These are phyloP conservation scores for Hypomyces perniciosus DNA, from an alignment of 2,329 filamentous ascomycete genomes.

Conservation along the genomic window DNA sequence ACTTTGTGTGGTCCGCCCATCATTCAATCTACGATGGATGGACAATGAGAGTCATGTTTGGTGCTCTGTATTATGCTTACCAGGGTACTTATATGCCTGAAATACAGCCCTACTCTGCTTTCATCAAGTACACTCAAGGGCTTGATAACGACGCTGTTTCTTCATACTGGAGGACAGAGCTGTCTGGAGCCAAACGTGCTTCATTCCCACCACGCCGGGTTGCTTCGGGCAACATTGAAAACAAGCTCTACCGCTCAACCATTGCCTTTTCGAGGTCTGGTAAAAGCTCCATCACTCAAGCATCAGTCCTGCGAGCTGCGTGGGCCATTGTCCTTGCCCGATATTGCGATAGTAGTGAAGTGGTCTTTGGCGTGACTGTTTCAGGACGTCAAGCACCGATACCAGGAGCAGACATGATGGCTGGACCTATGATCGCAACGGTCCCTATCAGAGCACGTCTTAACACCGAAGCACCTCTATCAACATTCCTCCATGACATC, in stretches of 20 bases:
- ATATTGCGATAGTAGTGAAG: slow-evolving; percentile 25
- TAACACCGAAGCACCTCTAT: slow-evolving; percentile 1
- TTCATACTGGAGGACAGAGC: slow-evolving; percentile 12
- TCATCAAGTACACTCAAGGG: slow-evolving; percentile 25
- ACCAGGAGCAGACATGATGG: slow-evolving; percentile 12
- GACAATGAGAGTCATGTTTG: slow-evolving; percentile 17
- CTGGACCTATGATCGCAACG: slow-evolving; percentile 14
- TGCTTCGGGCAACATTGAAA: background rate
- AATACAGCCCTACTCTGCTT: slow-evolving; percentile 3
- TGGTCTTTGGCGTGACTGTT: slow-evolving; percentile 16
- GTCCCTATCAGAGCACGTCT: slow-evolving; percentile 9
- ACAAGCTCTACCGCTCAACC: slow-evolving; percentile 2
- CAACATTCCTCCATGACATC: slow-evolving; percentile 7
- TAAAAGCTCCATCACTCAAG: slow-evolving; percentile 15
- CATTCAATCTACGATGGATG: slow-evolving; percentile 27
- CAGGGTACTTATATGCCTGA: background rate
- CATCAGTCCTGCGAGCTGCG: slow-evolving; percentile 21
- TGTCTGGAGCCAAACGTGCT: slow-evolving; percentile 7
- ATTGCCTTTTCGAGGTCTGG: background rate
- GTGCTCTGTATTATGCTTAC: slow-evolving; percentile 11
- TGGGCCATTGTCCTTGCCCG: slow-evolving; percentile 29
- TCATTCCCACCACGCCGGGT: slow-evolving; percentile 12
- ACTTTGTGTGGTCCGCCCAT: slow-evolving; percentile 21
- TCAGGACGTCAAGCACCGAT: slow-evolving; percentile 18
- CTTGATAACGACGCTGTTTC: slow-evolving; percentile 9